phyloP scores from a whole-genome alignment of 768 basidiomycete genomes.

The Boletus eberwhitei region DNA sequence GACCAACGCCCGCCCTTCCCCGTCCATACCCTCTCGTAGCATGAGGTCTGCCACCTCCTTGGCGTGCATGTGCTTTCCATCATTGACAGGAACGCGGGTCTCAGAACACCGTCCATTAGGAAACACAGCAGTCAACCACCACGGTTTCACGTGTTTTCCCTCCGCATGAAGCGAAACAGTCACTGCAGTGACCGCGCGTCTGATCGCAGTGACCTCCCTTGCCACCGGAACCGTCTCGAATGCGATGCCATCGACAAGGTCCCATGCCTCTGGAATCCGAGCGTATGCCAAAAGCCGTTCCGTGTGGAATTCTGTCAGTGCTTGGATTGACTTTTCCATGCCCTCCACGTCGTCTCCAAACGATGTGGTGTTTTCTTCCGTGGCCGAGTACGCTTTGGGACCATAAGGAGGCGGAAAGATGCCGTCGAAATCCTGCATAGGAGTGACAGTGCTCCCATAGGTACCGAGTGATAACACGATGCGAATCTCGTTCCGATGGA shows the following conservation, averaged over 20 bases:
- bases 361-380: conserved; percentile 39
- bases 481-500: conserved; percentile 29
- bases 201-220: conserved; percentile 63
- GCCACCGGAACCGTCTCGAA: conserved; percentile 78
- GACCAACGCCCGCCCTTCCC: conserved; percentile 14
- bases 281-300: conserved; percentile 57
- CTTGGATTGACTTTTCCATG: conserved; percentile 40
- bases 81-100: conserved; percentile 24
- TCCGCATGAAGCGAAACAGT: conserved; percentile 18
- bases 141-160: conserved; percentile 45
- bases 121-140: conserved; percentile 74
- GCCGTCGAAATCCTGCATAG: conserved; percentile 72
- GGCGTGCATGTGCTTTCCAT: conserved; percentile 27
- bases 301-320: conserved; percentile 60
- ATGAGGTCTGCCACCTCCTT: conserved; percentile 44
- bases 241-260: conserved; percentile 55
- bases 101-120: conserved; percentile 50
- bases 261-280: conserved; percentile 48
- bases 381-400: conserved; percentile 42
- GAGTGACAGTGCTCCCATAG: conserved; percentile 62
- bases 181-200: conserved; percentile 52
- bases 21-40: conserved; percentile 25
- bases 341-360: conserved; percentile 38
- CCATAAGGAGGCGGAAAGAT: conserved; percentile 76
- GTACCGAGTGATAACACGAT: conserved; percentile 74